Percentiles rank a stretch among this genome's conserved stretches.
Conservation (phyloP, 2,329 filamentous ascomycete genomes). For the Aureobasidium sp. region DNA sequence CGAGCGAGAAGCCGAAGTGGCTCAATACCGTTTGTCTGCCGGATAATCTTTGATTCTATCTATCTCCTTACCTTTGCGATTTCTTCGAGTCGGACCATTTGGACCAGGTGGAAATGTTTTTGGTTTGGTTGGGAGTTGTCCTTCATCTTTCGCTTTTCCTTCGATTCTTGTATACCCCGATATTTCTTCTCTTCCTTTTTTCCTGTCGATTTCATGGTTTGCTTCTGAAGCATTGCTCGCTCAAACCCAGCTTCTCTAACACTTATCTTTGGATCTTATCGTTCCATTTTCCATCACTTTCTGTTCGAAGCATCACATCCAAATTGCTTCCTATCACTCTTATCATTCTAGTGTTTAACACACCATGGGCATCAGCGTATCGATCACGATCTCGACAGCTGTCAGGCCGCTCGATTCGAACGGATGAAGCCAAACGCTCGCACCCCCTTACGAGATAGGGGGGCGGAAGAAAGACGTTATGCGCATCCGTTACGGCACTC, state of each 20-base stretch:
- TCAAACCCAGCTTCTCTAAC: neutral
- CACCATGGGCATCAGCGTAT: neutral
- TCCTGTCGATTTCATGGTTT: conserved; percentile 5
- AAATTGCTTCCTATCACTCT: neutral
- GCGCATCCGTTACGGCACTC: conserved; percentile 1
- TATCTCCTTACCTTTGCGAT: neutral
- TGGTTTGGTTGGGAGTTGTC: conserved; percentile 4
- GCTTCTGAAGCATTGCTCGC: neutral
- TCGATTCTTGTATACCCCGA: conserved; percentile 13
- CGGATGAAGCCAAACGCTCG: neutral
- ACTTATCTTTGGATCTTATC: neutral
- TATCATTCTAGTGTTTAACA: neutral
- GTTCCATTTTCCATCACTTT: neutral
- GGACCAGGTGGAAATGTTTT: neutral
- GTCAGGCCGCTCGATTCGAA: conserved; percentile 9
- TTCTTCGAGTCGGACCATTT: conserved; percentile 1
- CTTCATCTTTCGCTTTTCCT: conserved; percentile 4
- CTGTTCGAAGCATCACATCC: neutral
- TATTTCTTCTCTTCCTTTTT: neutral
- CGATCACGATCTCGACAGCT: conserved; percentile 11
- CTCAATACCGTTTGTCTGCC: neutral
- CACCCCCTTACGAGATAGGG: neutral
- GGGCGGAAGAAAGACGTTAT: conserved; percentile 1
- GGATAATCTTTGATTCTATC: conserved; percentile 2
- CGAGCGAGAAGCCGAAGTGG: neutral